Evolutionary conservation across 805 yeast species (phyloP), one percentile per base, ranked within the genome.

Genomic region (Wickerhamomyces chambardii): DNA sequence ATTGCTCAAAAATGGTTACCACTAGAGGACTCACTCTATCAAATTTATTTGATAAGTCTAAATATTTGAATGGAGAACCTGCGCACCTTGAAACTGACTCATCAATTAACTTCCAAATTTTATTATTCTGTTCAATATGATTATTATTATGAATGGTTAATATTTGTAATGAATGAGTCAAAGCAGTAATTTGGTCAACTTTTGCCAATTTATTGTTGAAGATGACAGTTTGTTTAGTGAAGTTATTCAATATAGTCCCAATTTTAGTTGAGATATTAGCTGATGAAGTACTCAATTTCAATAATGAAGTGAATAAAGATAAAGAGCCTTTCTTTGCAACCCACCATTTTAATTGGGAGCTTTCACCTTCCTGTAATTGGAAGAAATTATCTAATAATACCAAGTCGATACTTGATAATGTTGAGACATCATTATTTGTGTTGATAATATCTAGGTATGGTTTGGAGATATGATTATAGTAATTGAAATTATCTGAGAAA

Each of bases 61-160:
- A 69, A 46, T 87, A 90, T 50, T 84, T 86, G 59, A 82, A 92
- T 0, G 97, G 97, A 0, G 86, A 58, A 41, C 73, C 69, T 27
- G 80, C 69, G 41, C 79, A 68, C 42, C 96, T 69, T 1, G 85
- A 65, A 22, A 86, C 66, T 0, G 85, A 62, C 53, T 89, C 92
- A 50, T 90, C 95, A 6, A 90, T 42, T 22, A 85, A 53, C 10
- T 60, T 61, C 80, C 85, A 80, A 3, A 86, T 50, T 28, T 61
- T 59, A 1, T 46, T 48, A 21, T 53, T 24, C 27, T 50, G 47
- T 6, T 32, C 34, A 2, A 16, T 17, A 8, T 40, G 39, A 4
- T 39, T 36, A 5, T 30, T 33, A 6, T 36, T 43, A 4, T 30
- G 24, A 4, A 31, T 44, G 2, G 45, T 43, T 2, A 39, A 36